phyloP scores from a whole-genome alignment of 305 asterid genomes.

The Solanum hybrid region DNA sequence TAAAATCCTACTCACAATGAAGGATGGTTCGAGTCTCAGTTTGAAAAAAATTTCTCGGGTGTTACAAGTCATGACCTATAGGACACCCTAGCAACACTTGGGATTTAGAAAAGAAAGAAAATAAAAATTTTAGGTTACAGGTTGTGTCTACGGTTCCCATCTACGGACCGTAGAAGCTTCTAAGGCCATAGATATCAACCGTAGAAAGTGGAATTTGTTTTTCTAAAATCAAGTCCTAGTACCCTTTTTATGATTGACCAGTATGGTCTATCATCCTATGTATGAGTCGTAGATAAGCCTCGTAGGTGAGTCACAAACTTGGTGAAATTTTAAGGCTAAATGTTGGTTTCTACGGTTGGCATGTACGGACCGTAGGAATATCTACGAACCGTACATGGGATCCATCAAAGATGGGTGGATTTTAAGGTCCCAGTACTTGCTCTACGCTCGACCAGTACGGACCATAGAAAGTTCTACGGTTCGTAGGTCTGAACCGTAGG shows the following conservation, averaged over 20 bases:
- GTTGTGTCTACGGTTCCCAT: background rate
- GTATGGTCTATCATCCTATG: background rate
- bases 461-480: background rate
- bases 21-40: background rate
- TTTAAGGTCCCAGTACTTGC: background rate
- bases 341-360: background rate
- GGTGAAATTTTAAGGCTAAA: background rate
- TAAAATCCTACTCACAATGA: background rate
- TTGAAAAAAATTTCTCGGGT: too few relatives aligned
- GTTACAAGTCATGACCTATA: background rate
- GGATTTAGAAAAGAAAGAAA: background rate
- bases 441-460: background rate
- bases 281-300: background rate
- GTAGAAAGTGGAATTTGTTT: background rate
- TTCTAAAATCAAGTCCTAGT: background rate
- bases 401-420: background rate
- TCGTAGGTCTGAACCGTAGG: background rate
- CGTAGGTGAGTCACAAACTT: background rate
- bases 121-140: background rate
- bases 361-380: too few relatives aligned
- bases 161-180: background rate
- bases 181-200: background rate
- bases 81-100: background rate
- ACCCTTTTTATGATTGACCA: background rate
- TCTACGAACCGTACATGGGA: background rate